Percentiles rank a stretch among this genome's conserved stretches.
Evolutionary conservation across 2,329 filamentous ascomycete species (phyloP).

Genomic region (Fusarium clavum): DNA sequence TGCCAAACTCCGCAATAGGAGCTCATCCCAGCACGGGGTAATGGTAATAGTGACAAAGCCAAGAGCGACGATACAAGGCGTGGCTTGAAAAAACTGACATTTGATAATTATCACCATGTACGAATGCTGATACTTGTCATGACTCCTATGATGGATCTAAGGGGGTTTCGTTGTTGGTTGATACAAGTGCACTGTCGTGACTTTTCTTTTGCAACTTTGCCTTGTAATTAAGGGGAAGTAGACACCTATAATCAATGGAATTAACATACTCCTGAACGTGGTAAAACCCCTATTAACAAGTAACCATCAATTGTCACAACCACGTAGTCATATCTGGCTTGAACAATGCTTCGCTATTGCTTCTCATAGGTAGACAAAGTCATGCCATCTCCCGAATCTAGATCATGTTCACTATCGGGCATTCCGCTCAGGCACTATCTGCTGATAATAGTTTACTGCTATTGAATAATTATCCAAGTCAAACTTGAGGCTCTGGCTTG

Average conservation of each 20-base stretch:
- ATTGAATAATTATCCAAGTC: neutral
- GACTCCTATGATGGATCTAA: neutral
- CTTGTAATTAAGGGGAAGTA: neutral
- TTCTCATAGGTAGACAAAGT: neutral
- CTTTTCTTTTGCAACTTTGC: conserved; percentile 6
- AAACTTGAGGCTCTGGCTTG: neutral
- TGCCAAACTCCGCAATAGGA: conserved; percentile 17
- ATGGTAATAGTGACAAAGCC: neutral
- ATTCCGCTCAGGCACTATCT: neutral
- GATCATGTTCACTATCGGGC: no score
- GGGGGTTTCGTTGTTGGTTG: conserved; percentile 3
- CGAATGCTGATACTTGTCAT: neutral
- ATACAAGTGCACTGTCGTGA: conserved; percentile 5
- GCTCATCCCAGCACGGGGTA: neutral
- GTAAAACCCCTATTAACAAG: neutral
- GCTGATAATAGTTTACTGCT: no score
- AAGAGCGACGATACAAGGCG: neutral
- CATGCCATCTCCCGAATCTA: neutral
- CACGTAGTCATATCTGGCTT: neutral
- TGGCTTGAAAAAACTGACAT: conserved; percentile 3
- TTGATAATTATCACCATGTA: conserved; percentile 4
- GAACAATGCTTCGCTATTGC: neutral
- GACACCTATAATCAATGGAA: neutral
- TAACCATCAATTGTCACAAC: neutral
- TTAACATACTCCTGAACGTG: neutral